Conservation (phyloP, 768 basidiomycete species). For the Dendrothele bispora region DNA sequence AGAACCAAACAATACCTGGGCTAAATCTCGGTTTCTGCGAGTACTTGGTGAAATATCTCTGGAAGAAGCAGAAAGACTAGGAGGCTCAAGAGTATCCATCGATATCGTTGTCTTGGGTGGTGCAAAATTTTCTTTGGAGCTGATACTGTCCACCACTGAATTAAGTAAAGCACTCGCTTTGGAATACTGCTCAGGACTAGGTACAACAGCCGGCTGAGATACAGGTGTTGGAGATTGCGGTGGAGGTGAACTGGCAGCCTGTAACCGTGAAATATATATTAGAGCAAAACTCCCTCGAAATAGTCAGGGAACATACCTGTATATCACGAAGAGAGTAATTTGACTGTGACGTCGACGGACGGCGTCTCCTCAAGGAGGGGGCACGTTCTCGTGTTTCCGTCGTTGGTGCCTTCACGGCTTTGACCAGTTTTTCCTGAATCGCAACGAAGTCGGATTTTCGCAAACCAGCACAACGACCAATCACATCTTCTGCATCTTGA, state of each 20-base stretch:
- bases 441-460: conserved; percentile 66
- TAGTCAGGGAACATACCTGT: conserved; percentile 18
- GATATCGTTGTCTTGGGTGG: no score
- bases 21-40: conserved; percentile 72
- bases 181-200: conserved; percentile 44
- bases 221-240: conserved; percentile 38
- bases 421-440: conserved; percentile 78
- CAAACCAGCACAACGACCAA: conserved; percentile 66
- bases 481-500: conserved; percentile 63
- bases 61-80: conserved; percentile 22
- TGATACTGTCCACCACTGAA: conserved; percentile 57
- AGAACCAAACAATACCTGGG: conserved; percentile 71
- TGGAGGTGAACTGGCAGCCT: conserved; percentile 67
- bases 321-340: conserved; percentile 62
- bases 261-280: no score
- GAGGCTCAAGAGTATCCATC: conserved; percentile 17
- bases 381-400: conserved; percentile 60
- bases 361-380: conserved; percentile 70
- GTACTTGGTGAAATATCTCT: conserved; percentile 48
- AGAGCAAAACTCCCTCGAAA: neutral
- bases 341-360: conserved; percentile 84
- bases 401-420: conserved; percentile 57
- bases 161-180: conserved; percentile 69
- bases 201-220: conserved; percentile 26
- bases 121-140: conserved; percentile 22